These are phyloP conservation scores for Tieghemostelium lacteum DNA, from an alignment of 78 protist species.

Conservation along the genomic window DNA sequence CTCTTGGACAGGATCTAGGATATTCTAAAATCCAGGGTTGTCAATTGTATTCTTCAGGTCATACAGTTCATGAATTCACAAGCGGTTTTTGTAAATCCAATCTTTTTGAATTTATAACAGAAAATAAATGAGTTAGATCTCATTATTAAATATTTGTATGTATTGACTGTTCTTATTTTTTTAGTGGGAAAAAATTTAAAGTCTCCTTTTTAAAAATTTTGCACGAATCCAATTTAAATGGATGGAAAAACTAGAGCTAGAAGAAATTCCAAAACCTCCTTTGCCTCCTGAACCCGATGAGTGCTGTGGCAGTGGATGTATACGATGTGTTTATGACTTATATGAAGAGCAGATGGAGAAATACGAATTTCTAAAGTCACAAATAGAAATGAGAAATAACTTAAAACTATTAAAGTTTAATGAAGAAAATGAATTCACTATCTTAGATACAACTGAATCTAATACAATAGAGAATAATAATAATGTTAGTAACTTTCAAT, in stretches of 20 bases:
- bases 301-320: conserved; percentile 72
- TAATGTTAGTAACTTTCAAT: neutral
- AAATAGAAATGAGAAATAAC: conserved; percentile 15
- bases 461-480: neutral
- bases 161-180: neutral
- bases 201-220: neutral
- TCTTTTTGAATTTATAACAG: conserved; percentile 8
- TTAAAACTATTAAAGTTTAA: too few relatives aligned
- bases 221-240: neutral
- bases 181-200: neutral
- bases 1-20: neutral
- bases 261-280: conserved; percentile 45
- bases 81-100: neutral
- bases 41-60: neutral
- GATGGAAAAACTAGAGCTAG: neutral
- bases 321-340: conserved; percentile 60
- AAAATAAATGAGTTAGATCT: neutral
- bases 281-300: conserved; percentile 37
- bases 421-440: neutral
- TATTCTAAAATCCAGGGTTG: conserved; percentile 14
- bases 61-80: conserved; percentile 23
- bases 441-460: neutral
- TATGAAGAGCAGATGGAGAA: conserved; percentile 29
- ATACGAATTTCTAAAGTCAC: neutral
- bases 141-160: neutral